phyloP scores from a whole-genome alignment of 176 grass and related monocot genomes.

The Raddia guianensis region DNA sequence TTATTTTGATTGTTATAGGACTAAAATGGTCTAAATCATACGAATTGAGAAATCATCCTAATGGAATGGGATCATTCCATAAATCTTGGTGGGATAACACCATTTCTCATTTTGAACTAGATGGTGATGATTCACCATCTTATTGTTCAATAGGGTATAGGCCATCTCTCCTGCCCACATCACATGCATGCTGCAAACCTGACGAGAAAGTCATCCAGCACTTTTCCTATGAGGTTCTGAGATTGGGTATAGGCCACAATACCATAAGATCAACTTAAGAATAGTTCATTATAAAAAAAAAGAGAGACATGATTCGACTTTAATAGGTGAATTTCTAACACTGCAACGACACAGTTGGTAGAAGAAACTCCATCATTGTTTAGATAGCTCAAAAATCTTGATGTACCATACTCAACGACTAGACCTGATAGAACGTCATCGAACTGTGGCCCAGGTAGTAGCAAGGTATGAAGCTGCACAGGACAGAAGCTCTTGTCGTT shows the following conservation, averaged over 20 bases:
- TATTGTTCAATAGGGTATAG: too few relatives aligned
- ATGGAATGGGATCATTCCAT: too few relatives aligned
- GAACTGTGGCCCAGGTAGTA: background rate
- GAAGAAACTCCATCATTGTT: slow-evolving; percentile 16
- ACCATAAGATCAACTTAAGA: background rate
- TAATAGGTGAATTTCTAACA: slow-evolving; percentile 9
- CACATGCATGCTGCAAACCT: too few relatives aligned
- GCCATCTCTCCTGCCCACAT: too few relatives aligned
- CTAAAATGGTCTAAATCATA: too few relatives aligned
- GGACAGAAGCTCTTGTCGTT: background rate
- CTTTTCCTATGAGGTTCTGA: background rate
- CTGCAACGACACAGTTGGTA: background rate
- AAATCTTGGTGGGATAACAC: too few relatives aligned
- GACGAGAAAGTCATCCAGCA: background rate
- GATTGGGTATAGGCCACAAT: background rate
- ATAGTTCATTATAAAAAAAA: too few relatives aligned
- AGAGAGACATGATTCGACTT: background rate
- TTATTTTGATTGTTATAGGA: too few relatives aligned
- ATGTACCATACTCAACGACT: background rate
- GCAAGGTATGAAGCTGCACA: slow-evolving; percentile 21
- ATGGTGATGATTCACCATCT: too few relatives aligned
- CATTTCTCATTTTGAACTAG: too few relatives aligned
- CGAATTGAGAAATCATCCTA: too few relatives aligned
- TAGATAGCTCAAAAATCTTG: background rate
- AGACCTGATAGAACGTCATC: slow-evolving; percentile 7